Conservation (phyloP, 495 filamentous ascomycete species). For the Aspergillus wentii region DNA sequence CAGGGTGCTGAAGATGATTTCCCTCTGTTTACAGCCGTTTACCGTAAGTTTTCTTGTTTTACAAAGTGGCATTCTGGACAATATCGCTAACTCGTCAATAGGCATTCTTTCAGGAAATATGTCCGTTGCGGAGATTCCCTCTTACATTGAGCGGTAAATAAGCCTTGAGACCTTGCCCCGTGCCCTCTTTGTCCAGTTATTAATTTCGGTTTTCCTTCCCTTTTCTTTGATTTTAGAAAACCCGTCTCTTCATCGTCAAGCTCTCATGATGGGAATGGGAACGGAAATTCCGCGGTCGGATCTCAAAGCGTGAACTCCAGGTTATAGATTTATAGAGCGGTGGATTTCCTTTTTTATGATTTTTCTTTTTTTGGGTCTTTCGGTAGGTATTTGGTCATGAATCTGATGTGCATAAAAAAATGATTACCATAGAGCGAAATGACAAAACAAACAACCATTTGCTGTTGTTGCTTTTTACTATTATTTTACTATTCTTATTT, state of each 20-base stretch:
- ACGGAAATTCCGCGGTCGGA: too few species aligned
- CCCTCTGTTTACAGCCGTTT: slow-evolving; percentile 84
- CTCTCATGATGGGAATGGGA: slow-evolving; percentile 5
- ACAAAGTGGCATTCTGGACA: too few species aligned
- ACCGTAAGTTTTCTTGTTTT: slow-evolving; percentile 41
- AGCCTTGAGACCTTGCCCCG: slow-evolving; percentile 7
- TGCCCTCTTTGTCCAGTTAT: slow-evolving; percentile 20
- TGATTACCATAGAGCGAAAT: too few species aligned
- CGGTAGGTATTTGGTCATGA: not conserved
- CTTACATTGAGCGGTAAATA: slow-evolving; percentile 41
- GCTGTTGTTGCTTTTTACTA: too few species aligned
- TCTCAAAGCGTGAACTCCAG: slow-evolving; percentile 2
- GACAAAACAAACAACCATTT: too few species aligned
- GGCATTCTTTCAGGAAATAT: slow-evolving; percentile 38
- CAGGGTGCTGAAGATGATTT: slow-evolving; percentile 76
- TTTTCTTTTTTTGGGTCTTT: too few species aligned
- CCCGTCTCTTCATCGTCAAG: slow-evolving; percentile 8
- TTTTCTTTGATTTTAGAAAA: slow-evolving; percentile 15
- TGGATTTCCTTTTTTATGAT: too few species aligned
- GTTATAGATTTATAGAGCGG: too few species aligned
- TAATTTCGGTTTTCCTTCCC: slow-evolving; percentile 26
- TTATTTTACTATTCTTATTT: too few species aligned
- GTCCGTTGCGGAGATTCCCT: slow-evolving; percentile 39
- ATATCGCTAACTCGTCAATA: slow-evolving; percentile 17
- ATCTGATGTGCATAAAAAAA: too few species aligned